Evolutionary conservation across 306 rosid species (phyloP).

Genomic region (Spatholobus suberectus): DNA sequence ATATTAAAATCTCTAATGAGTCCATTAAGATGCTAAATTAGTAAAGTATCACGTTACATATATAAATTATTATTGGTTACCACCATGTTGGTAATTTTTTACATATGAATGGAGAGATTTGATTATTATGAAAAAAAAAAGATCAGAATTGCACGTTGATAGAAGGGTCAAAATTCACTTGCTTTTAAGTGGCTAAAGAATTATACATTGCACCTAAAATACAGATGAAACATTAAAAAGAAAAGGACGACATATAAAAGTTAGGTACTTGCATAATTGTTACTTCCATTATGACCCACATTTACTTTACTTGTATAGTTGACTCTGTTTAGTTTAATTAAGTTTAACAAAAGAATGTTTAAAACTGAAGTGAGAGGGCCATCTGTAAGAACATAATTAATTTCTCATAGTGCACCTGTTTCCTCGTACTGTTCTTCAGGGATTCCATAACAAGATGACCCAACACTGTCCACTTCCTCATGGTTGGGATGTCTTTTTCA

Average conservation of each 20-base stretch:
- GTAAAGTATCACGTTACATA: background rate
- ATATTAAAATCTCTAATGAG: background rate
- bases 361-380: background rate
- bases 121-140: background rate
- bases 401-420: slow-evolving; percentile 4
- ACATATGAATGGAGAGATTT: background rate
- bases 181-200: background rate
- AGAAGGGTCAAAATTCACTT: background rate
- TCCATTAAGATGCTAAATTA: background rate
- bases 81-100: background rate
- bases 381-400: slow-evolving; percentile 4
- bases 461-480: slow-evolving; percentile 31
- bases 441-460: slow-evolving; percentile 22
- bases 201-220: background rate
- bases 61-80: background rate
- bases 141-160: background rate
- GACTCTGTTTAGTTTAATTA: background rate
- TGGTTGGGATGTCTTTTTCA: slow-evolving; percentile 50
- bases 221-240: background rate
- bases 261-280: background rate
- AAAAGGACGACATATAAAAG: background rate
- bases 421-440: slow-evolving; percentile 27
- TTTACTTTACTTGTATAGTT: background rate
- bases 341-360: slow-evolving; percentile 6
- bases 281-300: background rate